Percentiles rank a stretch among this genome's conserved stretches.
Conservation (phyloP, 805 yeast genomes). For the Saturnispora dispora region DNA sequence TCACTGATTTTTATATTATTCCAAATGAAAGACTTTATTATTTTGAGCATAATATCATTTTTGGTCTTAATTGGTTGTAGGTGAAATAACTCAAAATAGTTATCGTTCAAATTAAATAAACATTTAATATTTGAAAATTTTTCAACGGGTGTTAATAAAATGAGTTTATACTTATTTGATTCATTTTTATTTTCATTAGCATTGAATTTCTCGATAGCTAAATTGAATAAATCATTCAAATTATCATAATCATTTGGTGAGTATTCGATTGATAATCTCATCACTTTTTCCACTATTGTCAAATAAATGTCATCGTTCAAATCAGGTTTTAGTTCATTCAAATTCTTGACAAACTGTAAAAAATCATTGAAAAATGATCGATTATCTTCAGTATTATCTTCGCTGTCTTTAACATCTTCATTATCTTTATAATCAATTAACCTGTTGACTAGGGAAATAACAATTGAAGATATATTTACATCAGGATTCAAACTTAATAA, state of each 20-base stretch:
- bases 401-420: conserved; percentile 18
- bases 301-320: conserved; percentile 60
- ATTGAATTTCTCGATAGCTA: conserved; percentile 33
- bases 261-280: conserved; percentile 50
- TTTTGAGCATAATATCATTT: conserved; percentile 48
- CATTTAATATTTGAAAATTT: conserved; percentile 31
- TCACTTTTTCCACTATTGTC: conserved; percentile 54
- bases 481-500: conserved; percentile 59
- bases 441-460: conserved; percentile 65
- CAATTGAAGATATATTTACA: conserved; percentile 57
- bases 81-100: conserved; percentile 45
- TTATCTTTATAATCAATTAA: conserved; percentile 45
- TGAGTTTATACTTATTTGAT: conserved; percentile 25
- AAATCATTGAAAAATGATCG: conserved; percentile 46
- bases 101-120: conserved; percentile 30
- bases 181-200: conserved; percentile 20
- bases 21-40: conserved; percentile 47
- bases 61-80: conserved; percentile 45
- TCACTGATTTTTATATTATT: conserved; percentile 31
- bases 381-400: not conserved
- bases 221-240: conserved; percentile 52
- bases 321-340: conserved; percentile 52
- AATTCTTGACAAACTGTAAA: conserved; percentile 51
- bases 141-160: conserved; percentile 42
- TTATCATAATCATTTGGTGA: conserved; percentile 54